These are phyloP conservation scores for Citrus unshiu DNA, from an alignment of 345 rosid species.

Conservation along the genomic window DNA sequence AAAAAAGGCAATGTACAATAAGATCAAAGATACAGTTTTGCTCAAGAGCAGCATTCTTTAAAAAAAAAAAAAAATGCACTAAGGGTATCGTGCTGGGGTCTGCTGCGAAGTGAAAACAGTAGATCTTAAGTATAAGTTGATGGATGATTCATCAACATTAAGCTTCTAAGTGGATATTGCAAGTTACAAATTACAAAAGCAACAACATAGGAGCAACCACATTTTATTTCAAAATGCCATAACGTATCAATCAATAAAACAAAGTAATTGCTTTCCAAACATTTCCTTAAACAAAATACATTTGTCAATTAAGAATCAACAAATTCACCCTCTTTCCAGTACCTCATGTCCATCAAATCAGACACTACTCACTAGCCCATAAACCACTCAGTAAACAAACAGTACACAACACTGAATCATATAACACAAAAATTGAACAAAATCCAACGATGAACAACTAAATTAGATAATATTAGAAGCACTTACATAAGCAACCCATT, in stretches of 20 bases:
- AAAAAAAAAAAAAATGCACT: neutral
- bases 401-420: neutral
- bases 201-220: neutral
- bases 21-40: neutral
- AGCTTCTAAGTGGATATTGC: neutral
- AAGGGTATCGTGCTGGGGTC: neutral
- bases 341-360: neutral
- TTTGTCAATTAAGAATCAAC: neutral
- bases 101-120: neutral
- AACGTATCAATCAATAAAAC: neutral
- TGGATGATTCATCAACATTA: neutral
- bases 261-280: neutral
- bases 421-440: neutral
- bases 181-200: neutral
- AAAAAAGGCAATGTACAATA: neutral
- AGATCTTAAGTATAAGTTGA: neutral
- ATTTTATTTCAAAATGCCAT: neutral
- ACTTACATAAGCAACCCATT: slow-evolving; percentile 88
- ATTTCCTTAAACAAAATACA: neutral
- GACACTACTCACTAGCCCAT: neutral
- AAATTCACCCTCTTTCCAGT: neutral
- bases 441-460: neutral
- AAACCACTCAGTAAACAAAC: neutral
- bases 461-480: neutral
- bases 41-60: neutral